A percentile compares a stretch with the other conserved stretches of the same genome.
These are phyloP conservation scores for Trichoderma endophyticum DNA, from an alignment of 2,329 filamentous ascomycete genomes.

Conservation along the genomic window DNA sequence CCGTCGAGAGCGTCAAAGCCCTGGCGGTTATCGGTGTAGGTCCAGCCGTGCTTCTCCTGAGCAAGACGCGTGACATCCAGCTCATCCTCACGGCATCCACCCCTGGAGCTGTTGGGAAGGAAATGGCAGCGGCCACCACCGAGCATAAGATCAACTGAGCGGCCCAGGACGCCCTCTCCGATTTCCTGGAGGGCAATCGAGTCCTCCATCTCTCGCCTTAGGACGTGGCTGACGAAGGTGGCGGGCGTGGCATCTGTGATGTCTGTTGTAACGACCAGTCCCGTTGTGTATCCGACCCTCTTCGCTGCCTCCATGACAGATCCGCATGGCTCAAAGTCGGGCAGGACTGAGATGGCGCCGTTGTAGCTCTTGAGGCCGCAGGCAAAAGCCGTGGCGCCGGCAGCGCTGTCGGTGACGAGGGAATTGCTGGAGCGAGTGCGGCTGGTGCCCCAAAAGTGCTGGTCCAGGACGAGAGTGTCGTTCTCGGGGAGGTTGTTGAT, in stretches of 20 bases:
- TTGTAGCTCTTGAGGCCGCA: conserved; percentile 96
- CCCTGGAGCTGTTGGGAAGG: conserved; percentile 72
- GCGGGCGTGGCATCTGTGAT: conserved; percentile 96
- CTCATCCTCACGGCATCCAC: conserved; percentile 78
- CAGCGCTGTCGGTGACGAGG: conserved; percentile 90
- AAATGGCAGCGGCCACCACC: conserved; percentile 94
- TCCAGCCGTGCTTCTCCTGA: conserved; percentile 72
- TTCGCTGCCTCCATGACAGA: conserved; percentile 93
- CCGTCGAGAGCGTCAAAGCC: conserved; percentile 72
- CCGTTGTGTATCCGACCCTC: conserved; percentile 85
- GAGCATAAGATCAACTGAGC: conserved; percentile 86
- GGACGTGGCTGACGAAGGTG: conserved; percentile 87
- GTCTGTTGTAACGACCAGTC: conserved; percentile 89
- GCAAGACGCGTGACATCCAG: conserved; percentile 73
- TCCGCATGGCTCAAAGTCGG: conserved; percentile 81
- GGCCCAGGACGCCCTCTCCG: conserved; percentile 80
- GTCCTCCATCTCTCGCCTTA: conserved; percentile 76
- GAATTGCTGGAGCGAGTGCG: conserved; percentile 81
- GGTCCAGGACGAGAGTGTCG: conserved; percentile 76
- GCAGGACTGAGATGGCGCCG: conserved; percentile 86
- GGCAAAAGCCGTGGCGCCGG: conserved; percentile 95
- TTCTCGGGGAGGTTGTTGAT: conserved; percentile 68
- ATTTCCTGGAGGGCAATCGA: conserved; percentile 90
- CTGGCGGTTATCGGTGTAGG: conserved; percentile 67
- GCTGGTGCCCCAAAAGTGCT: conserved; percentile 86